phyloP scores from a whole-genome alignment of 1,284 basidiomycete species.

The Chondrostereum purpureum region DNA sequence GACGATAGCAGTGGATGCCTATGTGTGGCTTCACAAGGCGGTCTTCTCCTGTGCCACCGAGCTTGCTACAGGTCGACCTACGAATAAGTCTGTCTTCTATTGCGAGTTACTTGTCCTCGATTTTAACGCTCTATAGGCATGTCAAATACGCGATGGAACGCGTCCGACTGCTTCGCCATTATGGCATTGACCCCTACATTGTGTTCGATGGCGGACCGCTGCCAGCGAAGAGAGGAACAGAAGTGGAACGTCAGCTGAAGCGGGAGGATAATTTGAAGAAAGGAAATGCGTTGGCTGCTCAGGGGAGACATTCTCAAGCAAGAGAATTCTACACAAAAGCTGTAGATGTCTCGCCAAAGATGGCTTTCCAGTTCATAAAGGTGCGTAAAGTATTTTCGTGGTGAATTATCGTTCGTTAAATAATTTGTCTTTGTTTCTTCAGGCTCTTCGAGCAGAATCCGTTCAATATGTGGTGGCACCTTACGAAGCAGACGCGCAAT shows the following conservation, averaged over 20 bases:
- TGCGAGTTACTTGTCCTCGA: neutral
- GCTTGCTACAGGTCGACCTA: conserved; percentile 78
- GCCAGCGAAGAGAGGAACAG: conserved; percentile 90
- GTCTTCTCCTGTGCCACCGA: conserved; percentile 90
- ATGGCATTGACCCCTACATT: conserved; percentile 83
- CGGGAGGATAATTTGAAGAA: conserved; percentile 62
- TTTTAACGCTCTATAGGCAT: conserved; percentile 51
- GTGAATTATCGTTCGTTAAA: neutral
- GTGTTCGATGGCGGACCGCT: conserved; percentile 97
- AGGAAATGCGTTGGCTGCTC: conserved; percentile 68
- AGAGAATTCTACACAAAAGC: conserved; percentile 88
- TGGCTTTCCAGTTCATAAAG: conserved; percentile 98
- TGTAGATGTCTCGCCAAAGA: conserved; percentile 93
- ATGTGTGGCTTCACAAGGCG: conserved; percentile 98
- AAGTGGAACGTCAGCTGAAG: conserved; percentile 71
- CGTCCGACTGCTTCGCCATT: conserved; percentile 79
- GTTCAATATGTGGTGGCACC: conserved; percentile 92
- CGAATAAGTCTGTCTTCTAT: conserved; percentile 61
- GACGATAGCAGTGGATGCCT: conserved; percentile 80
- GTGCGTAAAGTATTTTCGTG: conserved; percentile 30
- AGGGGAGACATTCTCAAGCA: conserved; percentile 77
- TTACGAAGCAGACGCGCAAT: conserved; percentile 97
- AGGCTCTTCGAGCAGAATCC: conserved; percentile 79
- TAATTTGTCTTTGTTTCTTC: conserved; percentile 8
- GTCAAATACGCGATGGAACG: conserved; percentile 95